These are phyloP conservation scores for Trapa incisa DNA, from an alignment of 345 rosid species.

Conservation along the genomic window DNA sequence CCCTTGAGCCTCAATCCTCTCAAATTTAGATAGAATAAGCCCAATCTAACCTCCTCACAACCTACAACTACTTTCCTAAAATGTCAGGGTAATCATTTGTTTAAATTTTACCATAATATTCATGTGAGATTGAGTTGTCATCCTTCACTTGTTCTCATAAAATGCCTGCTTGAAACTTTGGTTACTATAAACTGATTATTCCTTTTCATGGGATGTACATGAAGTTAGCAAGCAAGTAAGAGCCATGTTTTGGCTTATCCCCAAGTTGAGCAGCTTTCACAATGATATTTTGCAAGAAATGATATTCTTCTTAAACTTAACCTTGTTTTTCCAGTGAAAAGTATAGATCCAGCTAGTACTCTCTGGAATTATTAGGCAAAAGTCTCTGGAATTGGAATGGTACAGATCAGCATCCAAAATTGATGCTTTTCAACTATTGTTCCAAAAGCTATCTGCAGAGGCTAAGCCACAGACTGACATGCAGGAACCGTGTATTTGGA, in stretches of 20 bases:
- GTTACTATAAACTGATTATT: background rate
- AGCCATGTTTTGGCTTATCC: background rate
- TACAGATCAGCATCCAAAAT: background rate
- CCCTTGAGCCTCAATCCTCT: too few relatives aligned
- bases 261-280: background rate
- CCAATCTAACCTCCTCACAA: too few relatives aligned
- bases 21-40: too few relatives aligned
- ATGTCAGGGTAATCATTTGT: too few relatives aligned
- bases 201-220: background rate
- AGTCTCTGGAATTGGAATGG: background rate
- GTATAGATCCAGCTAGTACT: background rate
- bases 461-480: background rate
- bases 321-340: background rate
- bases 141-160: background rate
- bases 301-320: conserved; percentile 15
- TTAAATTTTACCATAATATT: too few relatives aligned
- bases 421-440: background rate
- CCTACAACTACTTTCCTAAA: too few relatives aligned
- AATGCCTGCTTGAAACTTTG: background rate
- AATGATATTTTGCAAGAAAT: background rate
- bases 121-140: conserved; percentile 22
- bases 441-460: background rate
- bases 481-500: background rate
- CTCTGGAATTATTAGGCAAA: background rate
- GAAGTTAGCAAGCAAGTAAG: background rate